Conservation (phyloP, 768 basidiomycete genomes). For the Tremella mesenterica region DNA sequence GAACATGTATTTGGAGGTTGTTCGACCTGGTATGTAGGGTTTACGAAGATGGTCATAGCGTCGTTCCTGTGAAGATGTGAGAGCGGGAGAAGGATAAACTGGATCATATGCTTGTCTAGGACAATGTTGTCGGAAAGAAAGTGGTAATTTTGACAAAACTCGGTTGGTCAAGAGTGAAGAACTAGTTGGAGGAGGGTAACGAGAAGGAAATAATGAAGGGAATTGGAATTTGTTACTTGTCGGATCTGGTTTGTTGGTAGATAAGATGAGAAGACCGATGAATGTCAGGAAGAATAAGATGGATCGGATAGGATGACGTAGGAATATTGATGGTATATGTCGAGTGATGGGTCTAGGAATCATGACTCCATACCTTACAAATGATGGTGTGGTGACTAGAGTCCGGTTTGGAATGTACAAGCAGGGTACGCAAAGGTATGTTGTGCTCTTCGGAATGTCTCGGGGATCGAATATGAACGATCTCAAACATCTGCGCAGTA, state of each 20-base stretch:
- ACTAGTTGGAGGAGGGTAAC: constrained; percentile 1
- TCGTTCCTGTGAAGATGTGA: constrained; percentile 22
- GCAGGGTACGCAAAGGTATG: no score
- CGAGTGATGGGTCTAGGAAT: not conserved
- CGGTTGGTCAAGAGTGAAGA: not conserved
- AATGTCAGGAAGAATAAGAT: not conserved
- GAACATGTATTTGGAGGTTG: constrained; percentile 24
- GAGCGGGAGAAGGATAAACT: constrained; percentile 16
- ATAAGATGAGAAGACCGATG: not conserved
- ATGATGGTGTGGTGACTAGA: no score
- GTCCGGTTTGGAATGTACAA: no score
- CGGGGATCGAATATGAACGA: no score
- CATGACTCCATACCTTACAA: no score
- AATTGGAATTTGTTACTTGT: constrained; percentile 2
- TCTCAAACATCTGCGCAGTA: no score
- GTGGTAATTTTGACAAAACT: not conserved
- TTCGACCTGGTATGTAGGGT: constrained; percentile 1
- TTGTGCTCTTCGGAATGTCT: no score
- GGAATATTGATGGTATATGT: not conserved
- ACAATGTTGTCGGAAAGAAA: not conserved
- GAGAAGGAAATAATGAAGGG: constrained; percentile 4
- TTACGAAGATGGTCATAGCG: constrained; percentile 28
- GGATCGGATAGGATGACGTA: no score
- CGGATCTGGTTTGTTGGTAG: no score
- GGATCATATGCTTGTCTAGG: constrained; percentile 3